These are phyloP conservation scores for Solanum rostratum DNA, from an alignment of 257 asterid species.

Conservation along the genomic window DNA sequence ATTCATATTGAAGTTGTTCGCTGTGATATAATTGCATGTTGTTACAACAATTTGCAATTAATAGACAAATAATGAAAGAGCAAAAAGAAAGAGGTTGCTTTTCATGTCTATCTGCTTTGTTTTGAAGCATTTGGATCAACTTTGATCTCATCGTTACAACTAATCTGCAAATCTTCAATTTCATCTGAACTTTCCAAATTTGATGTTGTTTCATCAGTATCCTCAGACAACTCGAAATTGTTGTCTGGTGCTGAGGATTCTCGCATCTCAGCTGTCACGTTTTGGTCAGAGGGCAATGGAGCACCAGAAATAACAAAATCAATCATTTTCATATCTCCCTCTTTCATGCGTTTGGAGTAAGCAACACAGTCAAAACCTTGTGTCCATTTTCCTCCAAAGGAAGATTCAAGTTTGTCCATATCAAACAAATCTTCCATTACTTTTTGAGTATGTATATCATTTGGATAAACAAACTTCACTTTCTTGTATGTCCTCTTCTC, in stretches of 20 bases:
- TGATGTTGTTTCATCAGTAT: constrained; percentile 9
- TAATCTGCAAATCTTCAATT: constrained; percentile 6
- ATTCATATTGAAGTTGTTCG: not conserved
- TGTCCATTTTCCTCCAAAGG: constrained; percentile 38
- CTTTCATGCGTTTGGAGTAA: constrained; percentile 40
- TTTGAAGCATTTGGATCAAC: not conserved
- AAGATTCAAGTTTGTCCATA: constrained; percentile 29
- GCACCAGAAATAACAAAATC: constrained; percentile 9
- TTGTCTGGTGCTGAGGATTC: constrained; percentile 12
- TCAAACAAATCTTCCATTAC: constrained; percentile 43
- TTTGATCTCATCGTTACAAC: not conserved
- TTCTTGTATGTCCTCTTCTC: constrained; percentile 55
- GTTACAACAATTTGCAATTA: not conserved
- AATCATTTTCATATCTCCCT: constrained; percentile 25
- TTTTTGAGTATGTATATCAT: constrained; percentile 34
- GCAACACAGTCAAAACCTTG: constrained; percentile 17
- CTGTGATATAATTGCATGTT: not conserved
- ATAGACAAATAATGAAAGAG: not conserved
- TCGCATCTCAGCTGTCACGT: constrained; percentile 1
- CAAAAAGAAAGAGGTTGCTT: not conserved
- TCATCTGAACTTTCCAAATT: constrained; percentile 12
- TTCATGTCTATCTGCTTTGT: not conserved
- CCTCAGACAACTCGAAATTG: constrained; percentile 23
- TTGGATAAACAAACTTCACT: constrained; percentile 44
- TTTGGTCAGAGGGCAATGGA: constrained; percentile 18